Base-by-base conservation (phyloP, 768 basidiomycete species). In the Termitomyces sp. region DNA sequence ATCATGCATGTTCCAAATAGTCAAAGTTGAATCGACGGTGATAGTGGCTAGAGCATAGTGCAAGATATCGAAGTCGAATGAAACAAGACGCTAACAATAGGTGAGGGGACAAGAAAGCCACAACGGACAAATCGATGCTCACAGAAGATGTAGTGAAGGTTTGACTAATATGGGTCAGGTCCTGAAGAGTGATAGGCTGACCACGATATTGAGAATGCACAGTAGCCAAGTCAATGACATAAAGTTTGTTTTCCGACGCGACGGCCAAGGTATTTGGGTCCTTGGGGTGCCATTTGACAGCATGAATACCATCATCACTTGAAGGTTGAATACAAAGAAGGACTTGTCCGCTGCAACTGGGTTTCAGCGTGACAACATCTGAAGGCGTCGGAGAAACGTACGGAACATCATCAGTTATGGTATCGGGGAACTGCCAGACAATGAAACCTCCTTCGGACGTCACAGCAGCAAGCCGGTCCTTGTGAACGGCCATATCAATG, bases 391-490 rank as follows among this genome's bases (percentile, higher is more conserved):
- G 56, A 40, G 45, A 57, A 32, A 84, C 90, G 70, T 75, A 92
- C 91, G 89, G 88, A 37, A 89, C 90, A 73, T 94, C 92, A 68
- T 94, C 92, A 12, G 86, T 91, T 70, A 94, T 91, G 57, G 87
- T 71, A 56, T 89, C 87, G 36, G 92, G 92, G 31, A 94, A 70
- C 70, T 94, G 89, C 92, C 92, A 94, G 6, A 94, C 88, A 37
- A 94, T 89, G 65, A 94, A 91, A 45, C 92, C 92, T 62, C 92
- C 92, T 67, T 94, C 92, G 2, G 89, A 90, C 0, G 92, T 94
- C 11, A 94, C 87, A 6, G 91, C 93, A 2, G 91, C 92, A 36
- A 94, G 83, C 50, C 92, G 79, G 72, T 92, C 92, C 29, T 86
- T 87, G 66, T 82, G 88, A 7, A 93, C 91, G 11, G 92, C 91